Conservation (phyloP, 257 asterid species). For the Nemophila menziesii region DNA sequence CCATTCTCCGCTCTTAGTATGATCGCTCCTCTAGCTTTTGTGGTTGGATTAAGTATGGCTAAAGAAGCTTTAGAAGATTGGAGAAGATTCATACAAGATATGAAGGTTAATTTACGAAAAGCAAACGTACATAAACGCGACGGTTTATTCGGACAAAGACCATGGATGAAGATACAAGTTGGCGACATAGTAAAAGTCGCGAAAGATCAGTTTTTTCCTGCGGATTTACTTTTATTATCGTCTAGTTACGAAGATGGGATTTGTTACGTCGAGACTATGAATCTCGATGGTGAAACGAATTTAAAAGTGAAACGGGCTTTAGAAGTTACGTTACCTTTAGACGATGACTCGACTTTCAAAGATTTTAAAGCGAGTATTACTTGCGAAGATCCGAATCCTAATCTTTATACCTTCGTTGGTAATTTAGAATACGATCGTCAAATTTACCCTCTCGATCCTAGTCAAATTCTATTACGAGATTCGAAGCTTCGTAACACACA, state of each 20-base stretch:
- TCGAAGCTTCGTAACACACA: constrained; percentile 88
- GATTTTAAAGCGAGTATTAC: constrained; percentile 57
- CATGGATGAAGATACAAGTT: constrained; percentile 89
- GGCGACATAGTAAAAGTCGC: constrained; percentile 87
- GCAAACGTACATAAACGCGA: constrained; percentile 44
- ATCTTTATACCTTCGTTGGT: constrained; percentile 79
- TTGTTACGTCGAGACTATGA: constrained; percentile 94
- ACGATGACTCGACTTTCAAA: constrained; percentile 52
- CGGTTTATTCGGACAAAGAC: constrained; percentile 54
- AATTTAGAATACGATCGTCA: constrained; percentile 58
- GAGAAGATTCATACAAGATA: constrained; percentile 78
- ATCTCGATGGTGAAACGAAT: constrained; percentile 94
- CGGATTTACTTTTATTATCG: constrained; percentile 79
- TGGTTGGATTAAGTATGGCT: constrained; percentile 97
- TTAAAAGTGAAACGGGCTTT: constrained; percentile 76
- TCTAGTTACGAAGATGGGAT: constrained; percentile 90
- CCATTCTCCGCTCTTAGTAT: constrained; percentile 74
- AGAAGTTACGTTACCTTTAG: constrained; percentile 55
- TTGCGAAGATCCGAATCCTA: constrained; percentile 92
- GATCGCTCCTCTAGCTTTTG: constrained; percentile 86
- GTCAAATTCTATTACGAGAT: constrained; percentile 86
- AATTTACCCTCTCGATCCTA: constrained; percentile 75
- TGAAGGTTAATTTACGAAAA: constrained; percentile 86
- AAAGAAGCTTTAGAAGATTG: constrained; percentile 94
- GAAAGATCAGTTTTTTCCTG: constrained; percentile 82